Conservation (phyloP, 1,284 basidiomycete genomes). For the Pseudozyma flocculosa region DNA sequence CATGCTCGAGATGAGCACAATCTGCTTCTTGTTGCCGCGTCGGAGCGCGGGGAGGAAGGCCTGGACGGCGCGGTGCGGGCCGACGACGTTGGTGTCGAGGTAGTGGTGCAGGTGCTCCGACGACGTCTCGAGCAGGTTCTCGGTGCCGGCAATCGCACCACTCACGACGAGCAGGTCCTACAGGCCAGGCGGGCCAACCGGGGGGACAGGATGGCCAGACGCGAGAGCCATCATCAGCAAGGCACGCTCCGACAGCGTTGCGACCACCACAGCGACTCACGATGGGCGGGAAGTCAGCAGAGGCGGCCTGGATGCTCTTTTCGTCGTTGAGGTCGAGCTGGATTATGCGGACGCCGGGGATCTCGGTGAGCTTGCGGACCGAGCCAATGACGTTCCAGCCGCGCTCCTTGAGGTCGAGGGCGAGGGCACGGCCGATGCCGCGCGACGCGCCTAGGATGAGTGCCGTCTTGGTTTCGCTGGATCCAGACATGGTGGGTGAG, state of each 20-base stretch:
- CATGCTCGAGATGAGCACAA: slow-evolving; percentile 8
- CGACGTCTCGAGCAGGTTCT: slow-evolving; percentile 1
- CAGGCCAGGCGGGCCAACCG: too few species aligned
- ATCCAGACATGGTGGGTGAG: too few species aligned
- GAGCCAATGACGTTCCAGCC: slow-evolving; percentile 4
- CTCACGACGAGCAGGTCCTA: slow-evolving; percentile 11
- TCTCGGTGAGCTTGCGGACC: slow-evolving; percentile 1
- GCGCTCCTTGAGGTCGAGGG: not conserved
- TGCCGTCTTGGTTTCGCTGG: too few species aligned
- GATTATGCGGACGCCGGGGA: slow-evolving; percentile 1
- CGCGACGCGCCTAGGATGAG: slow-evolving; percentile 4
- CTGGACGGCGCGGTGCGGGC: slow-evolving; percentile 3
- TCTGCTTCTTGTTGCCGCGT: slow-evolving; percentile 4
- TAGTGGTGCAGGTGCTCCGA: not conserved
- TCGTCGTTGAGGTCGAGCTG: slow-evolving; percentile 4
- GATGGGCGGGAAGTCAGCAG: not conserved
- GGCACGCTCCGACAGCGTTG: too few species aligned
- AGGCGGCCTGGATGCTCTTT: slow-evolving; percentile 1
- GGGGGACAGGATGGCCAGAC: too few species aligned
- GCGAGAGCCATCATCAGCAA: too few species aligned
- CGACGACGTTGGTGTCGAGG: slow-evolving; percentile 11
- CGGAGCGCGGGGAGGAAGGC: slow-evolving; percentile 11
- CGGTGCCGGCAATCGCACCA: slow-evolving; percentile 5
- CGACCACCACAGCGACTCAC: too few species aligned
- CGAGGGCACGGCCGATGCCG: slow-evolving; percentile 9